A percentile compares a stretch with the other conserved stretches of the same genome.
phyloP scores from a whole-genome alignment of 1,284 basidiomycete genomes.

The Apiotrichum brassicae region DNA sequence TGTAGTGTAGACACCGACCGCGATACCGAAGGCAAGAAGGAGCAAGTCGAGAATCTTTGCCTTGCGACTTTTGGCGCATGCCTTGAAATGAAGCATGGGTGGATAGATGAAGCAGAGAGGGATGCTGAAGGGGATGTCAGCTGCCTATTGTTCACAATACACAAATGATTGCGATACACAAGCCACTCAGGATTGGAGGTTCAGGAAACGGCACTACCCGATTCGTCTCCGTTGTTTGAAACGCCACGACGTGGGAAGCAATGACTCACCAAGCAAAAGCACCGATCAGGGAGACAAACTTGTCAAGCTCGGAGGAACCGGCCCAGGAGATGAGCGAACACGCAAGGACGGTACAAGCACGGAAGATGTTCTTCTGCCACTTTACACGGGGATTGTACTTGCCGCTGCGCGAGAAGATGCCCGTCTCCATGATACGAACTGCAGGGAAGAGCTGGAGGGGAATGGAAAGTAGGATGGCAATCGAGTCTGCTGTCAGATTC shows the following conservation, averaged over 20 bases:
- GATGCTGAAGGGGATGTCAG: slow-evolving; percentile 54
- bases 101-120: slow-evolving; percentile 93
- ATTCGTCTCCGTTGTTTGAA: no score
- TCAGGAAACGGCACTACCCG: no score
- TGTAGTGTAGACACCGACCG: slow-evolving; percentile 74
- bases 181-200: no score
- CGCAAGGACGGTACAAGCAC: slow-evolving; percentile 66
- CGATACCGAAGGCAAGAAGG: slow-evolving; percentile 72
- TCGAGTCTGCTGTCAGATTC: slow-evolving; percentile 48
- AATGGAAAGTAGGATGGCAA: slow-evolving; percentile 88
- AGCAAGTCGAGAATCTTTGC: slow-evolving; percentile 69
- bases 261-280: slow-evolving; percentile 80
- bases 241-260: no score
- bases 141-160: no score
- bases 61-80: slow-evolving; percentile 65
- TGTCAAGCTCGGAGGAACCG: slow-evolving; percentile 88
- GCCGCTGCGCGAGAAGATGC: slow-evolving; percentile 75
- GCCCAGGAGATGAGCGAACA: slow-evolving; percentile 73
- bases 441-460: slow-evolving; percentile 97
- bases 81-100: slow-evolving; percentile 86
- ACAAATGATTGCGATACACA: no score
- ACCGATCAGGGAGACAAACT: slow-evolving; percentile 91
- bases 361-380: slow-evolving; percentile 88
- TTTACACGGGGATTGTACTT: slow-evolving; percentile 56
- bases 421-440: slow-evolving; percentile 93